These are phyloP conservation scores for Penicillium angulare DNA, from an alignment of 495 filamentous ascomycete genomes.

Conservation along the genomic window DNA sequence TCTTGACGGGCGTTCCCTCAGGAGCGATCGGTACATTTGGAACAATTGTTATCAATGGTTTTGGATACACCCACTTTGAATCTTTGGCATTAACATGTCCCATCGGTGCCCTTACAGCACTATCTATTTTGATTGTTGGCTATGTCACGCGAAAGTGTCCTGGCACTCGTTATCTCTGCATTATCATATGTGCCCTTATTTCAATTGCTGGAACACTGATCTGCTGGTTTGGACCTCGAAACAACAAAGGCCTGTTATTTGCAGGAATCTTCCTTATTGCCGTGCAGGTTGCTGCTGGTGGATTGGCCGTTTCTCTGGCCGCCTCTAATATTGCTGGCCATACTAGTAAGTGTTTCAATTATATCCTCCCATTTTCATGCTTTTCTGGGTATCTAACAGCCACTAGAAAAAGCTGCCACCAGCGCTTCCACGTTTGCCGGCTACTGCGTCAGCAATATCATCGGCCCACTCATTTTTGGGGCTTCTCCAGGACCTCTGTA, in stretches of 20 bases:
- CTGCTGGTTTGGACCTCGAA: constrained; percentile 4
- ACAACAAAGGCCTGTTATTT: constrained; percentile 1
- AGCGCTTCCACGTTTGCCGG: constrained; percentile 4
- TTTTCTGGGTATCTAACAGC: neutral
- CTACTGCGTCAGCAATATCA: constrained; percentile 4
- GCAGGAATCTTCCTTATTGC: constrained; percentile 3
- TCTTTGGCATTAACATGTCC: constrained; percentile 3
- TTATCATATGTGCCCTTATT: neutral
- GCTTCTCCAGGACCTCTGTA: constrained; percentile 1
- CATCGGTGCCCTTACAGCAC: neutral
- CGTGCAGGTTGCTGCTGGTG: constrained; percentile 2
- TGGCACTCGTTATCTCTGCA: constrained; percentile 1
- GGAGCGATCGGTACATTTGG: constrained; percentile 3
- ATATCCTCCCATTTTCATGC: neutral
- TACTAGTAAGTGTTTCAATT: neutral
- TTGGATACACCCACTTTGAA: constrained; percentile 2
- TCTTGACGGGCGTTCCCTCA: constrained; percentile 1
- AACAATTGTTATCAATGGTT: constrained; percentile 4
- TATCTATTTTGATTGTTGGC: constrained; percentile 1
- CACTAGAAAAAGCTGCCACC: constrained; percentile 2
- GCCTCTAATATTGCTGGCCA: constrained; percentile 5
- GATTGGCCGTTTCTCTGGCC: neutral
- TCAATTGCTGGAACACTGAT: constrained; percentile 2
- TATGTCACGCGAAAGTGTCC: neutral
- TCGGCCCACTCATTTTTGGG: constrained; percentile 3